Evolutionary conservation across 305 asterid genomes (phyloP).

Genomic region (Ilex paraguariensis): DNA sequence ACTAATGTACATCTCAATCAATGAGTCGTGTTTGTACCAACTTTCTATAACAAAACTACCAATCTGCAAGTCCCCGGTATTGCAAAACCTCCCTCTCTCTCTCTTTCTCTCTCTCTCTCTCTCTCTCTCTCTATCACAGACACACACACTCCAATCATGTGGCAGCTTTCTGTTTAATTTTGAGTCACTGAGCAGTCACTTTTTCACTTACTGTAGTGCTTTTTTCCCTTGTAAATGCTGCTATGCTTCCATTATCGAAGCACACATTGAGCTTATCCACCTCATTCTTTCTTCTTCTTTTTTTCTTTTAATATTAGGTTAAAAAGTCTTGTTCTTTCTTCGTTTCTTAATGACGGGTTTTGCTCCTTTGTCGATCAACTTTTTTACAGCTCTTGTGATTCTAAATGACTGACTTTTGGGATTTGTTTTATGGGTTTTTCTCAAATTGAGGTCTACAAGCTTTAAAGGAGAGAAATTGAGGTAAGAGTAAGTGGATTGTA

Average conservation of each 20-base stretch:
- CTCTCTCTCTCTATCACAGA: not conserved
- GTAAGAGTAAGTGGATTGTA: too few species aligned
- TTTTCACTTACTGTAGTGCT: conserved; percentile 17
- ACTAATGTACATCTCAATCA: conserved; percentile 18
- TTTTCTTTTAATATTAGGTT: too few species aligned
- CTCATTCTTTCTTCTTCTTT: not conserved
- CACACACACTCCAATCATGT: conserved; percentile 7
- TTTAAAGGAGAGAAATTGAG: too few species aligned
- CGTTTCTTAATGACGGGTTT: conserved; percentile 3
- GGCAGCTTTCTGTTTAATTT: conserved; percentile 25
- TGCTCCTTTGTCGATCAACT: not conserved
- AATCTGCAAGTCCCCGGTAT: conserved; percentile 1
- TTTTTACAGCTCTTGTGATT: not conserved
- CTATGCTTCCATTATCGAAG: conserved; percentile 36
- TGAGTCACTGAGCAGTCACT: not conserved
- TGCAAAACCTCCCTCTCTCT: not conserved
- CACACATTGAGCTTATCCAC: conserved; percentile 21
- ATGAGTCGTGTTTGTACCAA: conserved; percentile 7
- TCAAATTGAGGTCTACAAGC: too few species aligned
- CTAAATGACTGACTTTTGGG: not conserved
- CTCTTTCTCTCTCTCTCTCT: not conserved
- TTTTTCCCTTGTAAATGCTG: conserved; percentile 20
- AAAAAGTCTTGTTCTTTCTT: not conserved
- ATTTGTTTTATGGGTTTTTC: too few species aligned
- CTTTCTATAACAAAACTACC: conserved; percentile 7